Percentiles rank a stretch among this genome's conserved stretches.
phyloP scores from a whole-genome alignment of 192 early-diverging fungal genomes.

The Entomortierella parvispora region DNA sequence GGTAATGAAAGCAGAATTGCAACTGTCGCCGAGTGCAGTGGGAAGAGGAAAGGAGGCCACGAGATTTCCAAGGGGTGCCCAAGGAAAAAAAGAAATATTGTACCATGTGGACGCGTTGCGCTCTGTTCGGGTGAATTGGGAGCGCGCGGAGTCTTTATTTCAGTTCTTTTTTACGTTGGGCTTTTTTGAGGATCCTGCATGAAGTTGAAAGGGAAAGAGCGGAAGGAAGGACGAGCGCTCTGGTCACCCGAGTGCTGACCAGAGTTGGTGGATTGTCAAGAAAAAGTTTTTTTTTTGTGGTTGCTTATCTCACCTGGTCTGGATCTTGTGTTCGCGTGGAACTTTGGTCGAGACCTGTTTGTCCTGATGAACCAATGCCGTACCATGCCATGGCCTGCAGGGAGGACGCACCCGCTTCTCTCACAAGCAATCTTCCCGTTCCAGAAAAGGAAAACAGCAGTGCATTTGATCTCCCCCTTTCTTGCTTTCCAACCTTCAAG shows the following conservation, averaged over 20 bases:
- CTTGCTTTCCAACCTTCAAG: not conserved
- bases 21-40: not conserved
- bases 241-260: too few species aligned
- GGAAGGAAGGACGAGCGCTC: too few species aligned
- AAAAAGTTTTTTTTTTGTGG: too few species aligned
- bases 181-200: not conserved
- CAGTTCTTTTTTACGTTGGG: not conserved
- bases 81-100: too few species aligned
- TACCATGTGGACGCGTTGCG: not conserved
- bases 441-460: too few species aligned
- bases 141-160: not conserved
- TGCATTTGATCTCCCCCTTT: too few species aligned
- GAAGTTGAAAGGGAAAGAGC: not conserved
- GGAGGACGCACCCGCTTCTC: too few species aligned
- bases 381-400: too few species aligned
- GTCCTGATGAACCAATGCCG: too few species aligned
- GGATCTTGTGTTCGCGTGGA: not conserved
- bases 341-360: not conserved
- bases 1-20: slow-evolving; percentile 13
- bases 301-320: not conserved
- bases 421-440: too few species aligned
- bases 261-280: not conserved
- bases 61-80: too few species aligned
- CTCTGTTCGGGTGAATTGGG: not conserved
- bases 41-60: too few species aligned